Conservation (phyloP, 2,329 filamentous ascomycete species). For the Beauveria rudraprayagi region DNA sequence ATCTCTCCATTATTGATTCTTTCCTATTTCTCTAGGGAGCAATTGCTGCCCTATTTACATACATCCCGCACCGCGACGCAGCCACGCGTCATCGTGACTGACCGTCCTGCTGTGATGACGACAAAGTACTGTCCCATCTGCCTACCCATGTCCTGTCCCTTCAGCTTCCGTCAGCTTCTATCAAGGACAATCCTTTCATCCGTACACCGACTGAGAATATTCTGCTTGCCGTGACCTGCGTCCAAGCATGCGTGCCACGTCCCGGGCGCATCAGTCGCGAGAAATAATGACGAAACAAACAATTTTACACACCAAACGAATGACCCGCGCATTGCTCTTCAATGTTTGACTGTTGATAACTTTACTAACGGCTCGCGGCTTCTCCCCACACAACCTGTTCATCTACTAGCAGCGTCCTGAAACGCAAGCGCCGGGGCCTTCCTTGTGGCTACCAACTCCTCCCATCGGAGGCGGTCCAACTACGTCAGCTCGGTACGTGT, state of each 20-base stretch:
- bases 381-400: background rate
- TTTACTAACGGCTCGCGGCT: too few relatives aligned
- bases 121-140: background rate
- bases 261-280: background rate
- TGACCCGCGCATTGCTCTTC: background rate
- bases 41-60: too few relatives aligned
- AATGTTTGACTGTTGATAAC: too few relatives aligned
- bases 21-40: too few relatives aligned
- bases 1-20: too few relatives aligned
- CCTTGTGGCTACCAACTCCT: background rate
- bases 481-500: background rate
- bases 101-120: background rate
- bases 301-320: background rate
- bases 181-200: too few relatives aligned
- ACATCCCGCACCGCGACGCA: too few relatives aligned
- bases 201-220: too few relatives aligned
- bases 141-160: background rate
- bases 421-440: background rate
- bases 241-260: background rate
- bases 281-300: background rate
- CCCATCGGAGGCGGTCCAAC: background rate
- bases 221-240: background rate
- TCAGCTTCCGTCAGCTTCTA: background rate
- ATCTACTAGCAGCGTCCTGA: constrained; percentile 7
- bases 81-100: too few relatives aligned